Evolutionary conservation across 2,329 filamentous ascomycete species (phyloP).

Genomic region (Penicillium crustosum): DNA sequence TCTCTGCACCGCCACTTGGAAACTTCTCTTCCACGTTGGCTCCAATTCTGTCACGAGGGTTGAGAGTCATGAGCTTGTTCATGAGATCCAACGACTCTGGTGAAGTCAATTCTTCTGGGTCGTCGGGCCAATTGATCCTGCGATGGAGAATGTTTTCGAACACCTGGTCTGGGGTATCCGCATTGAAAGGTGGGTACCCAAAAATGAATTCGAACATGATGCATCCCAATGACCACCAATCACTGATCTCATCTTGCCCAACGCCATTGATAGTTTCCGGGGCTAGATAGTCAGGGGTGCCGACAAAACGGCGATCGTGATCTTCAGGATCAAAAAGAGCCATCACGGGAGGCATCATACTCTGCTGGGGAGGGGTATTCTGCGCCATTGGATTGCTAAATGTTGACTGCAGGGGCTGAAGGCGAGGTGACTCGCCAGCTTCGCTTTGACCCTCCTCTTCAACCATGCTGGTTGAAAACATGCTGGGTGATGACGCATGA

Average conservation of each 20-base stretch:
- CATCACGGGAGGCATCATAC: conserved; percentile 88
- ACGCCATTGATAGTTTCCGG: conserved; percentile 95
- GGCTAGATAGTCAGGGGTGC: conserved; percentile 93
- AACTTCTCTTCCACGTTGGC: conserved; percentile 83
- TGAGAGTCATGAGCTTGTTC: conserved; percentile 82
- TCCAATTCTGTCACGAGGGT: conserved; percentile 78
- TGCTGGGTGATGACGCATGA: conserved; percentile 37
- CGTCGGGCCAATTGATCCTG: conserved; percentile 88
- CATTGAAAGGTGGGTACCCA: conserved; percentile 91
- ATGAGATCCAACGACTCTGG: conserved; percentile 90
- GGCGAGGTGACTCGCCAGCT: conserved; percentile 73
- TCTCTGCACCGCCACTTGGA: conserved; percentile 82
- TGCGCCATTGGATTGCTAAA: conserved; percentile 50
- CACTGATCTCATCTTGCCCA: conserved; percentile 94
- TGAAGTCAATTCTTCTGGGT: conserved; percentile 75
- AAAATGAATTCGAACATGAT: conserved; percentile 96
- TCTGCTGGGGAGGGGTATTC: conserved; percentile 54
- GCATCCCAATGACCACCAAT: conserved; percentile 99
- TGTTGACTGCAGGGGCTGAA: conserved; percentile 64
- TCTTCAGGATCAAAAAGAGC: conserved; percentile 94
- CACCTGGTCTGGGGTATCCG: conserved; percentile 82
- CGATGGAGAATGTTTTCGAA: conserved; percentile 94
- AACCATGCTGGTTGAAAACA: conserved; percentile 52
- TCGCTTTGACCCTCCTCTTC: conserved; percentile 75
- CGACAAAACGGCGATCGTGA: conserved; percentile 87